Evolutionary conservation across 2,329 filamentous ascomycete species (phyloP), one percentile per base, ranked within the genome.

Genomic region (Ceratocystis harringtonii): DNA sequence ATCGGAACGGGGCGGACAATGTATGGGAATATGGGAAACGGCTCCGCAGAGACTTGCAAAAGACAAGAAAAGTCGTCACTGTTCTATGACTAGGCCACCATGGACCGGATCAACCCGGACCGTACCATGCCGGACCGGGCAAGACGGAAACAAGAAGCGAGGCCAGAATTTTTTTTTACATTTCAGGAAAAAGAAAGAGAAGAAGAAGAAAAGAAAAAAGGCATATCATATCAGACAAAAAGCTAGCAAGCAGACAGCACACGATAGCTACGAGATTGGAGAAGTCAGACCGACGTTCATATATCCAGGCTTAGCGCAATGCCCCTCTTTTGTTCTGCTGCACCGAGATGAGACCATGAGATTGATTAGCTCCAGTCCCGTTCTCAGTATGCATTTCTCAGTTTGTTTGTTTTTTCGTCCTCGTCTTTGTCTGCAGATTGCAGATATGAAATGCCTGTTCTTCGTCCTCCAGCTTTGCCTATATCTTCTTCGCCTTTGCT

Each of bases 241-340:
- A 58, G 55, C 55, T 32, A 32, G 30, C 61, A 64, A 67, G 63
- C 63, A 67, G 57, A 67, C 41, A 63, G 25, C 61, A 63, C 43
- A 63, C 48, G 63, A 65, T 67, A 67, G 66, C 66, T 67, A 67
- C 45, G 63, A 60, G 66, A 65, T 65, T 41, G 32, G 64, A 65
- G 60, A 41, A 67, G 63, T 65, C 66, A 65, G 58, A 41, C 64
- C 63, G 66, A 45, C 66, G 65, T 67, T 65, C 63, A 64, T 67
- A 65, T 67, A 67, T 64, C 61, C 60, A 43, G 66, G 66, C 66
- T 62, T 63, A 60, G 58, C 62, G 63, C 66, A 41, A 65, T 67
- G 66, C 66, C 66, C 8, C 36, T 41, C 36, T 41, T 41, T 67
- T 65, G 41, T 67, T 45, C 61, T 67, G 66, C 62, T 63, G 63